Conservation (phyloP, 2,329 filamentous ascomycete species). For the Aaosphaeria pasadenensis region DNA sequence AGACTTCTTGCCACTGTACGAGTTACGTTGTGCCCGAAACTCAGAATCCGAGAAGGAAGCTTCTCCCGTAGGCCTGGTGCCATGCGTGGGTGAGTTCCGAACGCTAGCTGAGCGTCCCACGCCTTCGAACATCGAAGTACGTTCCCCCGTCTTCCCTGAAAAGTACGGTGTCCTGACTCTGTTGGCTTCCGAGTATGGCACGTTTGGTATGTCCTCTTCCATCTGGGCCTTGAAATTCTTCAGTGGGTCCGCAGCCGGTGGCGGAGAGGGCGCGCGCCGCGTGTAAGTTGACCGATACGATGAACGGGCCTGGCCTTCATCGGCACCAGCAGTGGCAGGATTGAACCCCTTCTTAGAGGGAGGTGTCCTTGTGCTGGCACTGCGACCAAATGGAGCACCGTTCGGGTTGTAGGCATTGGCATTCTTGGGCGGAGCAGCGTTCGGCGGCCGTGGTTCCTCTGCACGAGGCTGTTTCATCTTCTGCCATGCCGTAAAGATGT, state of each 20-base stretch:
- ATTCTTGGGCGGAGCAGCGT: background rate
- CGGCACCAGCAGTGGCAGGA: conserved; percentile 56
- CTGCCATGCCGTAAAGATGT: conserved; percentile 49
- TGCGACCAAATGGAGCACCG: conserved; percentile 37
- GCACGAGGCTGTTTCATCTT: conserved; percentile 43
- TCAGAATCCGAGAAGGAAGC: conserved; percentile 32
- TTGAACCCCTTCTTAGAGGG: conserved; percentile 57
- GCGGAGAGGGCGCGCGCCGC: conserved; percentile 32
- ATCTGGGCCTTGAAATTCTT: conserved; percentile 31
- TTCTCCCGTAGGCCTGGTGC: conserved; percentile 20
- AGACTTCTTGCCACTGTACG: conserved; percentile 16
- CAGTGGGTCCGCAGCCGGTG: conserved; percentile 38
- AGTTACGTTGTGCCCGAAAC: conserved; percentile 22
- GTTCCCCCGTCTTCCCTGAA: conserved; percentile 52
- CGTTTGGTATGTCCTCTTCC: conserved; percentile 24
- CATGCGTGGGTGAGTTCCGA: conserved; percentile 44
- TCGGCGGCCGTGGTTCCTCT: conserved; percentile 24
- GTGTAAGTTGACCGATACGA: conserved; percentile 42
- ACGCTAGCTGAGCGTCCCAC: conserved; percentile 54
- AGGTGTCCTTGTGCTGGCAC: conserved; percentile 42
- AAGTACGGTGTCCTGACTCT: conserved; percentile 55
- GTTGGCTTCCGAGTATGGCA: conserved; percentile 44
- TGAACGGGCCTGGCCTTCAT: conserved; percentile 57
- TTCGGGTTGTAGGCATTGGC: conserved; percentile 27
- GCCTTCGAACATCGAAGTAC: conserved; percentile 50